Conservation (phyloP, 208 protist species). For the Trypanosoma boissoni region DNA sequence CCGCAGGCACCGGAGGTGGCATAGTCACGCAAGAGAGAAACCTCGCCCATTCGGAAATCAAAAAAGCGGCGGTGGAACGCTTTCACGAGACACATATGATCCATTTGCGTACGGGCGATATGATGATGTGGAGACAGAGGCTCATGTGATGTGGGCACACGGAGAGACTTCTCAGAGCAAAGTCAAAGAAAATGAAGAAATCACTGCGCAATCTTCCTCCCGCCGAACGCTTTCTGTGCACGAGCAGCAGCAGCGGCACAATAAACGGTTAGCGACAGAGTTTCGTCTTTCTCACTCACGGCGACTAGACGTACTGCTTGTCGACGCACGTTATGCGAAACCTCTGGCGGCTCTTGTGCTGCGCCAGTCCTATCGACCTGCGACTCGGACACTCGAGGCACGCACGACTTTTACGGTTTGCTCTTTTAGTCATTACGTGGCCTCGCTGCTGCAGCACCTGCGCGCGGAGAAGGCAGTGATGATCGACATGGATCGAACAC, state of each 20-base stretch:
- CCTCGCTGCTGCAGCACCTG: conserved; percentile 54
- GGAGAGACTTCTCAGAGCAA: conserved; percentile 18
- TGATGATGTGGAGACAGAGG: conserved; percentile 41
- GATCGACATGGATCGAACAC: conserved; percentile 84
- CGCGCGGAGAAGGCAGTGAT: conserved; percentile 58
- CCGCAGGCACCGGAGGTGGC: conserved; percentile 45
- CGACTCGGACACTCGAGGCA: conserved; percentile 30
- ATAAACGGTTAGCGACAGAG: conserved; percentile 65
- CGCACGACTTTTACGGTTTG: conserved; percentile 43
- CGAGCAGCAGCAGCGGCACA: conserved; percentile 51
- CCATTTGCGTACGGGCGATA: conserved; percentile 33
- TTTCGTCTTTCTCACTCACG: conserved; percentile 56
- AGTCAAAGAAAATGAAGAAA: background rate
- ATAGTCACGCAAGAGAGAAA: no score
- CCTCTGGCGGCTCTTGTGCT: conserved; percentile 57
- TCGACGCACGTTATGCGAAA: conserved; percentile 43
- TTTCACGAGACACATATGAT: conserved; percentile 26
- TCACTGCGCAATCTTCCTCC: background rate
- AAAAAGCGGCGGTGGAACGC: conserved; percentile 4
- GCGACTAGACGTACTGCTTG: conserved; percentile 62
- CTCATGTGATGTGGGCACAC: conserved; percentile 47
- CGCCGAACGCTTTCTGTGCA: conserved; percentile 22
- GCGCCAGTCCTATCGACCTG: no score
- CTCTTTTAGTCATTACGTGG: conserved; percentile 58
- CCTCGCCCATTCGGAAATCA: no score